Conservation (phyloP, 139 green algal genomes). For the Ulvella scutata region DNA sequence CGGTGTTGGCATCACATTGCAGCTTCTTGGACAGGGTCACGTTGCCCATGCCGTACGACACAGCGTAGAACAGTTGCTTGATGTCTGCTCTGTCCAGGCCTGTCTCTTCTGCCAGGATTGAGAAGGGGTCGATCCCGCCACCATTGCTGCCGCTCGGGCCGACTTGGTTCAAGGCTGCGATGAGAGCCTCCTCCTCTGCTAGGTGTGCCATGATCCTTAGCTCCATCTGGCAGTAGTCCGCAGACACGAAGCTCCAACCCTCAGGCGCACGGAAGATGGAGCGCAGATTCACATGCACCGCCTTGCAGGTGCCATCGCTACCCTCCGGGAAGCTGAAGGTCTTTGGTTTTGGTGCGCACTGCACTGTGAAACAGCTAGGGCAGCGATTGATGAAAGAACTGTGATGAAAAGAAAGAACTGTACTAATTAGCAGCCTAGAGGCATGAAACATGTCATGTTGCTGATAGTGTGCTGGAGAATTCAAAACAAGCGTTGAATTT, state of each 20-base stretch:
- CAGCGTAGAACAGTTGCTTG: constrained; percentile 60
- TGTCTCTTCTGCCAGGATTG: constrained; percentile 30
- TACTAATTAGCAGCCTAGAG: too few relatives aligned
- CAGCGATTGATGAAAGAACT: too few relatives aligned
- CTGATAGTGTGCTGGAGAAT: too few relatives aligned
- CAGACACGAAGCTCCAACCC: constrained; percentile 25
- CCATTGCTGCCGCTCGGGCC: too few relatives aligned
- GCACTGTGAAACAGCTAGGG: too few relatives aligned
- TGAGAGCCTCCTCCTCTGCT: constrained; percentile 36
- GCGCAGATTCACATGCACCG: neutral
- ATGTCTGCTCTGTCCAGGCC: constrained; percentile 25
- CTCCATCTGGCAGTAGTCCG: constrained; percentile 81
- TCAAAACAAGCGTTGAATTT: too few relatives aligned
- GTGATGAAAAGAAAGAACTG: too few relatives aligned
- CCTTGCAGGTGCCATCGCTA: neutral
- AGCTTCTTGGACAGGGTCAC: constrained; percentile 26
- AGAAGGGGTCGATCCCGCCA: constrained; percentile 55
- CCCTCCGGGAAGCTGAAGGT: neutral
- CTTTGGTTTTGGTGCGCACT: neutral
- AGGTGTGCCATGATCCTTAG: constrained; percentile 85
- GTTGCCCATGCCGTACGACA: constrained; percentile 63
- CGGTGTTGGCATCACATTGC: constrained; percentile 14
- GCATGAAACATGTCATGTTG: too few relatives aligned
- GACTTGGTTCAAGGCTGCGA: constrained; percentile 27
- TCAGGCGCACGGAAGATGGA: neutral